A percentile compares a stretch with the other conserved stretches of the same genome.
These are phyloP conservation scores for Penicillium chermesinum DNA, from an alignment of 495 filamentous ascomycete species.

Conservation along the genomic window DNA sequence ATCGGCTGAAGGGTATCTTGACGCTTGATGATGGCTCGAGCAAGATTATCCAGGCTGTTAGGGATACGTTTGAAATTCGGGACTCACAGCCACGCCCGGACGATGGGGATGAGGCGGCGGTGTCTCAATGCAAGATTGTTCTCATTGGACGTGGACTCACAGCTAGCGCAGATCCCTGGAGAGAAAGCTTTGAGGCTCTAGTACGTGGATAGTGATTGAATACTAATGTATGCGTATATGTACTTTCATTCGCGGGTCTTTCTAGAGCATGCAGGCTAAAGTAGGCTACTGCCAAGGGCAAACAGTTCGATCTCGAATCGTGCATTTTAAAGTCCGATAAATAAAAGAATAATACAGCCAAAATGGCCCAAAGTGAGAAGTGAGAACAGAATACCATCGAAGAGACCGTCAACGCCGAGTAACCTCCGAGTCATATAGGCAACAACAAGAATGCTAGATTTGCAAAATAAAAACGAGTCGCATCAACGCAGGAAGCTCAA, in stretches of 20 bases:
- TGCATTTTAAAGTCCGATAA: slow-evolving; percentile 17
- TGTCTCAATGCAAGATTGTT: slow-evolving; percentile 62
- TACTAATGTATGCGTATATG: too few relatives aligned
- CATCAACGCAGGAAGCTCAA: slow-evolving; percentile 7
- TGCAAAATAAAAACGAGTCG: slow-evolving; percentile 1
- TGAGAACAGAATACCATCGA: slow-evolving; percentile 29
- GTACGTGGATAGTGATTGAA: slow-evolving; percentile 7
- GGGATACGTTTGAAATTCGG: slow-evolving; percentile 88
- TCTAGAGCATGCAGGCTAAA: too few relatives aligned
- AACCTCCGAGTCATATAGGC: slow-evolving; percentile 11
- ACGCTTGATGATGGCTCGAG: slow-evolving; percentile 53
- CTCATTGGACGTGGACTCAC: slow-evolving; percentile 68
- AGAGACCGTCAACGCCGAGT: slow-evolving; percentile 17
- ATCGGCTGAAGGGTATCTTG: slow-evolving; percentile 79
- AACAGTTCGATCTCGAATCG: not conserved
- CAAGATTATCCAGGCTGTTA: slow-evolving; percentile 83
- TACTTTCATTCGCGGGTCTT: too few relatives aligned
- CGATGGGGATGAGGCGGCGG: slow-evolving; percentile 12
- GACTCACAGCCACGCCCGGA: slow-evolving; percentile 46
- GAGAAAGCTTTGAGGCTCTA: slow-evolving; percentile 31
- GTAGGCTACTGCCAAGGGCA: too few relatives aligned
- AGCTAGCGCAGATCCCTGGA: slow-evolving; percentile 24
- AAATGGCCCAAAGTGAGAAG: slow-evolving; percentile 19
- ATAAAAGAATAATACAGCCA: slow-evolving; percentile 34
- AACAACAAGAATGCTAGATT: slow-evolving; percentile 4